Conservation (phyloP, 2,329 filamentous ascomycete species). For the Didymella sp. region DNA sequence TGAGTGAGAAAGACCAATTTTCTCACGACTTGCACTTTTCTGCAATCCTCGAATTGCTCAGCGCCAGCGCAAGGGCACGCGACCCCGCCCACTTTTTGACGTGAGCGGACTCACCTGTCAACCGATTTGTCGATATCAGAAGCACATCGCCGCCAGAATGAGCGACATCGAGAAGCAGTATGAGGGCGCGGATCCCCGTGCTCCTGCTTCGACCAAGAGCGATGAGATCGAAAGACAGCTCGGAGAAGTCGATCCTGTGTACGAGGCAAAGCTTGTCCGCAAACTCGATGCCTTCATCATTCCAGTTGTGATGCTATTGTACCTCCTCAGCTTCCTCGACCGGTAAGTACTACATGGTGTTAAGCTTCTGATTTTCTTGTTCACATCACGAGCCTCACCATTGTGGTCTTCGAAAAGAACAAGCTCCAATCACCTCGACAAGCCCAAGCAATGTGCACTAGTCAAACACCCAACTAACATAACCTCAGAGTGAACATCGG, state of each 20-base stretch:
- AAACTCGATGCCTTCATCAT: slow-evolving; percentile 71
- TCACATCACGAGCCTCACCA: not conserved
- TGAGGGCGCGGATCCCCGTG: slow-evolving; percentile 19
- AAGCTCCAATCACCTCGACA: not conserved
- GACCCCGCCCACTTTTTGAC: slow-evolving; percentile 5
- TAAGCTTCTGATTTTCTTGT: not conserved
- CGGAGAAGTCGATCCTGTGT: slow-evolving; percentile 48
- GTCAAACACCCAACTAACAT: slow-evolving; percentile 19
- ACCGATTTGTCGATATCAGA: not conserved
- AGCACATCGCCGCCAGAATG: slow-evolving; percentile 26
- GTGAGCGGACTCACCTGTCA: slow-evolving; percentile 13
- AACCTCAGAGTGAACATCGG: slow-evolving; percentile 68
- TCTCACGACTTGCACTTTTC: not conserved
- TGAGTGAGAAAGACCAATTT: not conserved
- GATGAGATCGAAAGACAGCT: slow-evolving; percentile 38
- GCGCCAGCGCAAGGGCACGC: not conserved
- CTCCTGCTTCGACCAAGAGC: slow-evolving; percentile 24
- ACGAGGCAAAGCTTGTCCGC: slow-evolving; percentile 64
- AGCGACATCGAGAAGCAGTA: slow-evolving; percentile 39
- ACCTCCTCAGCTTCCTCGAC: slow-evolving; percentile 78
- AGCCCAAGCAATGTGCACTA: not conserved
- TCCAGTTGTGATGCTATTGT: slow-evolving; percentile 71
- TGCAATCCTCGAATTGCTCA: not conserved
- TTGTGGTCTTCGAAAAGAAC: not conserved
- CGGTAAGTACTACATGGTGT: slow-evolving; percentile 55